A percentile compares a stretch with the other conserved stretches of the same genome.
These are phyloP conservation scores for Candida jianshihensis DNA, from an alignment of 805 yeast genomes.

Conservation along the genomic window DNA sequence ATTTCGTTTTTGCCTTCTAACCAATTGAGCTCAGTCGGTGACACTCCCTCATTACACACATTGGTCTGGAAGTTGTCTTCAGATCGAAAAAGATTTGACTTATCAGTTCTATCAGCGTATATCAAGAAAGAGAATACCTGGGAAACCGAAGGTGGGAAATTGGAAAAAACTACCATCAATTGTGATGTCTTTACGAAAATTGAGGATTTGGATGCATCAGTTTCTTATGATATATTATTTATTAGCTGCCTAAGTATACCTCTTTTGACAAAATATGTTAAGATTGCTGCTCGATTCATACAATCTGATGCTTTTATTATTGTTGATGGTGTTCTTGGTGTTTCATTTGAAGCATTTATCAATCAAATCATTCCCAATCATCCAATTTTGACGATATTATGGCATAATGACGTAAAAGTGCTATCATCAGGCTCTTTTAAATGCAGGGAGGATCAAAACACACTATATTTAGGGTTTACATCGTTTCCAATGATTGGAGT, in stretches of 20 bases:
- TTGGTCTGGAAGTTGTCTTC: constrained; percentile 2
- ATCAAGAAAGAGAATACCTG: not conserved
- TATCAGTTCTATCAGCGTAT: constrained; percentile 4
- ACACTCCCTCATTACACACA: constrained; percentile 3
- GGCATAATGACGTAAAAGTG: constrained; percentile 4
- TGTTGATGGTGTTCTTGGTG: constrained; percentile 12
- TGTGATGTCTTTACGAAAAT: not conserved
- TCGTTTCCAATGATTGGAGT: not conserved
- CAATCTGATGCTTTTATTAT: constrained; percentile 4
- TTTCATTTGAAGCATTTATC: constrained; percentile 7
- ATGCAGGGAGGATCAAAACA: not conserved
- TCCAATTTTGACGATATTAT: constrained; percentile 2
- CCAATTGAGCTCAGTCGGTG: constrained; percentile 5
- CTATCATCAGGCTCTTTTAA: not conserved
- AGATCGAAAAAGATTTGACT: not conserved
- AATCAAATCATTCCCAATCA: constrained; percentile 4
- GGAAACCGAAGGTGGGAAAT: not conserved
- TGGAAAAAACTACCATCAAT: not conserved
- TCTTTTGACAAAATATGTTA: constrained; percentile 2
- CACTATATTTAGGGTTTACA: not conserved
- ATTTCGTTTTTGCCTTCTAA: not conserved
- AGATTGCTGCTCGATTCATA: not conserved
- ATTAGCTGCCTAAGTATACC: constrained; percentile 9
- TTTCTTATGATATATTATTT: constrained; percentile 4
- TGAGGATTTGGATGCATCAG: not conserved